Conservation (phyloP, 768 basidiomycete genomes). For the Trametes cinnabarina region DNA sequence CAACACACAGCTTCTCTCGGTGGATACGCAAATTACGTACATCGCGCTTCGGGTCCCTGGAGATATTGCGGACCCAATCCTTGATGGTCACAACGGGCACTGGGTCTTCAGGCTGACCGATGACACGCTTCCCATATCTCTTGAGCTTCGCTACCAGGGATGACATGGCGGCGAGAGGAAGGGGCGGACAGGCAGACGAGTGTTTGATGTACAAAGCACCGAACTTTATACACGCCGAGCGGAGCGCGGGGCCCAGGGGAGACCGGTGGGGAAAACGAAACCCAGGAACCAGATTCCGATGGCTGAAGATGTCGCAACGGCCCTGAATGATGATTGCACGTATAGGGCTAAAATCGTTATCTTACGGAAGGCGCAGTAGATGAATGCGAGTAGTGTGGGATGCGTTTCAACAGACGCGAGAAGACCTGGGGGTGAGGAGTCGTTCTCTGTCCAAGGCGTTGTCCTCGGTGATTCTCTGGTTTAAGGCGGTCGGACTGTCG, state of each 20-base stretch:
- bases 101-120: constrained; percentile 58
- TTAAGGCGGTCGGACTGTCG: neutral
- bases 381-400: constrained; percentile 1
- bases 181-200: neutral
- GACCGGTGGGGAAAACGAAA: constrained; percentile 2
- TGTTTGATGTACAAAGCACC: constrained; percentile 1
- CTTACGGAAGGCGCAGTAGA: neutral
- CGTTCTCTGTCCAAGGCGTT: neutral
- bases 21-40: constrained; percentile 38
- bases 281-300: constrained; percentile 12
- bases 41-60: constrained; percentile 45
- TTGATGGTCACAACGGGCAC: constrained; percentile 59
- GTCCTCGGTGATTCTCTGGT: neutral
- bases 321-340: constrained; percentile 9
- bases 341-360: neutral
- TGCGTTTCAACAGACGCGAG: neutral
- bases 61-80: constrained; percentile 48
- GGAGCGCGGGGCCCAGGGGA: constrained; percentile 1
- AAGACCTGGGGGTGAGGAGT: neutral
- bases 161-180: constrained; percentile 32
- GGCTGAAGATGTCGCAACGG: constrained; percentile 12
- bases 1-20: constrained; percentile 1
- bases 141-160: constrained; percentile 35
- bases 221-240: constrained; percentile 2
- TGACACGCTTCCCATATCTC: constrained; percentile 52